Base-by-base conservation (phyloP, 306 rosid genomes). In the Prinsepia uniflora region DNA sequence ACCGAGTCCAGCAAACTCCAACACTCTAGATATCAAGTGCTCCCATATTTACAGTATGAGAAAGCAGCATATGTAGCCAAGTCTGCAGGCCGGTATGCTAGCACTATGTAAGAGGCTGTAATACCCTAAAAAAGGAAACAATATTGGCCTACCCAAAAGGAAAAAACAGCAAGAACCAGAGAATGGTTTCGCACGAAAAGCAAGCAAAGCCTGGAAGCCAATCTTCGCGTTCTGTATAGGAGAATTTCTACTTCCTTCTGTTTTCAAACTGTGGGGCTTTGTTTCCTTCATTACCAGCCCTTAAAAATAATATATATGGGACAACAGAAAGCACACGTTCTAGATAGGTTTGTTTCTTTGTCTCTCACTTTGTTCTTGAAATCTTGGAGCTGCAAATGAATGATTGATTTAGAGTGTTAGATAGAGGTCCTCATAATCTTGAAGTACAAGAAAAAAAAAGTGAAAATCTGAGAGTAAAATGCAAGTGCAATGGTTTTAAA, bases 21-120 rank as follows among this genome's bases (percentile, higher is more conserved):
- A 74, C 83, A 81, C 88, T 70, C 82, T 79, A 81, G 80, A 79
- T 79, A 79, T 79, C 24, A 65, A 85, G 82, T 75, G 79, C 84
- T 77, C 81, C 86, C 78, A 73, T 85, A 85, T 85, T 79, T 85
- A 85, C 89, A 82, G 82, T 82, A 78, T 75, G 83, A 74, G 75
- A 75, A 79, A 74, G 75, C 74, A 81, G 80, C 84, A 73, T 34
- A 57, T 69, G 75, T 63, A 60, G 79, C 80, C 77, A 55, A 76
- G 82, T 56, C 70, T 67, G 81, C 72, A 78, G 81, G 81, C 81
- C 58, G 72, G 85, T 78, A 78, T 65, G 81, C 79, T 54, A 72
- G 79, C 78, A 72, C 76, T 80, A 76, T 80, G 82, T 78, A 81
- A 82, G 83, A 73, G 57, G 57, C 73, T 70, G 82, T 80, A 68